Evolutionary conservation across 2,329 filamentous ascomycete genomes (phyloP).

Genomic region (Dryadomyces quercus-mongolicae): DNA sequence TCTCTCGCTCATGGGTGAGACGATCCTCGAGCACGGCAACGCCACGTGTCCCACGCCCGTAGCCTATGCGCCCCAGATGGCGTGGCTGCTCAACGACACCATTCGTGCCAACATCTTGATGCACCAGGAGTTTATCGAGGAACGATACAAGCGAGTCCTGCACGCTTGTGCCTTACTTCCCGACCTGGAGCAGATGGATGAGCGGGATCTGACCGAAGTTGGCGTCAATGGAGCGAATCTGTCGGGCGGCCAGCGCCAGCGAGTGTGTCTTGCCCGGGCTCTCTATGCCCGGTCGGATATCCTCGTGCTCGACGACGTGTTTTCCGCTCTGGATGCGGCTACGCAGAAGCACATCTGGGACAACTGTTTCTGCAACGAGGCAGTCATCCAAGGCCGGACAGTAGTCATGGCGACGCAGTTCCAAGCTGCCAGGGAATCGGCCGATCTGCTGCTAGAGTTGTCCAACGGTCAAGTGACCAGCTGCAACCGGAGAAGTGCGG

Average conservation of each 20-base stretch:
- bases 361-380: conserved; percentile 41
- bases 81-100: conserved; percentile 24
- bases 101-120: conserved; percentile 19
- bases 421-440: conserved; percentile 11
- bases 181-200: conserved; percentile 15
- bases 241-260: conserved; percentile 15
- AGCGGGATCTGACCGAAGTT: conserved; percentile 13
- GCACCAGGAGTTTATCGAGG: conserved; percentile 7
- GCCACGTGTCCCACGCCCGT: conserved; percentile 26
- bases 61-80: conserved; percentile 23
- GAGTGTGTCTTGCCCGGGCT: conserved; percentile 37
- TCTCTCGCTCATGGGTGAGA: conserved; percentile 41
- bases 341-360: conserved; percentile 44
- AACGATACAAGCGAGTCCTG: conserved; percentile 21
- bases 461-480: neutral
- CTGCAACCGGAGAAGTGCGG: neutral
- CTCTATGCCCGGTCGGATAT: conserved; percentile 44
- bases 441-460: neutral
- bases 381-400: conserved; percentile 38
- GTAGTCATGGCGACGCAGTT: conserved; percentile 45
- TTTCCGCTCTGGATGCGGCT: conserved; percentile 47
- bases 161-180: conserved; percentile 13
- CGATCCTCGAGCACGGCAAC: conserved; percentile 32
- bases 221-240: conserved; percentile 15
- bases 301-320: conserved; percentile 45